Base-by-base conservation (phyloP, 2,329 filamentous ascomycete species). In the Cercospora brassicicola region DNA sequence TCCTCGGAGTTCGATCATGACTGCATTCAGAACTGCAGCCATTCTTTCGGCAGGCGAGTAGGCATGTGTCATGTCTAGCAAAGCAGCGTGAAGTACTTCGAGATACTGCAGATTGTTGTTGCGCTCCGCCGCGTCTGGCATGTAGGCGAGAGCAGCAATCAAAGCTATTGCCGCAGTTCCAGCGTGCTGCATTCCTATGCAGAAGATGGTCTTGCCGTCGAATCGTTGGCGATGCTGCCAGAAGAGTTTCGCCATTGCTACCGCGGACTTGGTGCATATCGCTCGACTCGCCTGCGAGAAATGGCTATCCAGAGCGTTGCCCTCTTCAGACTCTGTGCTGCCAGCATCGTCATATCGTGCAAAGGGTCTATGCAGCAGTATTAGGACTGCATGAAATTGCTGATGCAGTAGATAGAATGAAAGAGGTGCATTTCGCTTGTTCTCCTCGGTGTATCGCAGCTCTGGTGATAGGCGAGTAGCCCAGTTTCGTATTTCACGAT, bases 321-420 rank as follows among this genome's bases (percentile, higher is more conserved):
- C 61, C 31, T 72, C 72, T 18, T 71, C 70, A 1, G 66, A 45
- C 4, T 74, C 69, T 8, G 59, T 26, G 59, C 30, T 62, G 26
- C 59, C 57, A 1, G 62, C 45, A 55, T 73, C 71, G 26, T 72
- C 73, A 63, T 74, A 75, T 31, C 72, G 66, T 26, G 73, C 72
- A 42, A 75, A 75, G 1, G 73, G 72, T 28, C 73, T 69, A 45
- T 75, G 73, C 2, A 74, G 69, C 15, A 75, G 64, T 28, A 75
- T 74, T 13, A 74, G 64, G 0, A 71, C 69, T 1, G 72, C 71
- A 55, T 75, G 72, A 57, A 71, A 75, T 62, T 75, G 73, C 57
- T 75, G 72, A 48, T 75, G 73, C 6, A 75, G 67, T 8, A 75
- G 63, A 55, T 72, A 74, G 62, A 74, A 74, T 1, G 73, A 73